Percentiles rank a stretch among this genome's conserved stretches.
Conservation (phyloP, 768 basidiomycete genomes). For the Clathrus columnatus region DNA sequence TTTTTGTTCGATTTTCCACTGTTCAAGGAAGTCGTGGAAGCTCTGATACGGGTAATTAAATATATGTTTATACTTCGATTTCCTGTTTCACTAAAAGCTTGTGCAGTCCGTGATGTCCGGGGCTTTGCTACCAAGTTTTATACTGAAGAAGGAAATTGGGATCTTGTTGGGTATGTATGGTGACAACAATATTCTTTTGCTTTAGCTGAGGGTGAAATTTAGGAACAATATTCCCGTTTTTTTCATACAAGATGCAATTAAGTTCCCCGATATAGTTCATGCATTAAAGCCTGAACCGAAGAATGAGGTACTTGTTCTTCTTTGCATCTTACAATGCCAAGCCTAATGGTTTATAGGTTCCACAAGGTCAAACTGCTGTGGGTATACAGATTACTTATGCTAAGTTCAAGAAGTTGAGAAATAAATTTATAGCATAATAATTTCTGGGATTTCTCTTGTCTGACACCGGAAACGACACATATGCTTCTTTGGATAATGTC, state of each 20-base stretch:
- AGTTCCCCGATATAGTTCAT: constrained; percentile 82
- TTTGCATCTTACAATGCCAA: background rate
- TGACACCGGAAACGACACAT: constrained; percentile 65
- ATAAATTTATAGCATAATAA: constrained; percentile 50
- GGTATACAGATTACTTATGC: background rate
- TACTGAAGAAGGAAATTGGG: constrained; percentile 80
- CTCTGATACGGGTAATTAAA: constrained; percentile 41
- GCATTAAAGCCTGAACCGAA: constrained; percentile 82
- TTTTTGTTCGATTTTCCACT: constrained; percentile 80
- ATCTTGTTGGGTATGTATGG: constrained; percentile 46
- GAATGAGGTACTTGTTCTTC: constrained; percentile 44
- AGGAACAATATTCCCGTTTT: constrained; percentile 77
- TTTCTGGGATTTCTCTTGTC: constrained; percentile 77
- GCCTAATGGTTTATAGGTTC: constrained; percentile 27
- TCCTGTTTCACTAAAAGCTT: constrained; percentile 16
- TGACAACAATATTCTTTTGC: background rate
- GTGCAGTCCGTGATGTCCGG: constrained; percentile 77
- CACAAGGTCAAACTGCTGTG: constrained; percentile 48
- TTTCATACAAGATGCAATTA: constrained; percentile 73
- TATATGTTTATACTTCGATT: background rate
- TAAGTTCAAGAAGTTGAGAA: constrained; percentile 23
- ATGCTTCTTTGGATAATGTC: constrained; percentile 84
- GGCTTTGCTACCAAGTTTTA: constrained; percentile 84
- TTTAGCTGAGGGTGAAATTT: background rate
- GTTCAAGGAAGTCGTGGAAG: constrained; percentile 78